Percentiles rank a stretch among this genome's conserved stretches.
Conservation (phyloP, 371 early-diverging fungal species). For the Conidiobolus incongruus region DNA sequence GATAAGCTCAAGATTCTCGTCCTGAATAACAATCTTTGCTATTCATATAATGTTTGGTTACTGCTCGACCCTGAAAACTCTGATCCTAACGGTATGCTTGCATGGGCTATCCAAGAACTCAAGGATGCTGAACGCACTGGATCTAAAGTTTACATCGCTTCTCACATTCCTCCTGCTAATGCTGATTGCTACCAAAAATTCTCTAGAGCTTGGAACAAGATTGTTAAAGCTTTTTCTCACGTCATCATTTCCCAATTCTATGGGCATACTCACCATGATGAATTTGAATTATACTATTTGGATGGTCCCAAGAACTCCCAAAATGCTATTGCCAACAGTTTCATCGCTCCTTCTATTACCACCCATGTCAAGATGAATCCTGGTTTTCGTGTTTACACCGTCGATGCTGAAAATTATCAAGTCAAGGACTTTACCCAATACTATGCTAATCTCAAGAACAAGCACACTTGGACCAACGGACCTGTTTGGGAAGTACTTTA, state of each 20-base stretch:
- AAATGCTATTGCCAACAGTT: conserved; percentile 2
- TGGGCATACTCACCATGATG: conserved; percentile 7
- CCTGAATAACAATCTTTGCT: conserved; percentile 6
- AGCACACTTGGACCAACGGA: neutral
- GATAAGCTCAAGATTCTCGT: conserved; percentile 4
- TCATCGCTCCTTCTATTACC: conserved; percentile 7
- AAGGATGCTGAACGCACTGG: conserved; percentile 4
- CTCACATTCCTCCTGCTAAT: conserved; percentile 1
- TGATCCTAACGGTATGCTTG: conserved; percentile 7
- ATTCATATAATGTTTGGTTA: conserved; percentile 2
- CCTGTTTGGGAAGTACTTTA: conserved; percentile 5
- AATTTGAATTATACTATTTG: conserved; percentile 6
- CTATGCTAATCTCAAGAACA: conserved; percentile 4
- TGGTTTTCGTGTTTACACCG: conserved; percentile 6
- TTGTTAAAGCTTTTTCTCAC: conserved; percentile 3
- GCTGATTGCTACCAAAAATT: conserved; percentile 3
- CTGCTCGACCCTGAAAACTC: neutral
- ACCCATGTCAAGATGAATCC: conserved; percentile 6
- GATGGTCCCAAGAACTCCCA: neutral
- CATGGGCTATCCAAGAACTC: conserved; percentile 5
- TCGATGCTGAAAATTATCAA: conserved; percentile 2
- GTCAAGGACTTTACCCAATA: conserved; percentile 6
- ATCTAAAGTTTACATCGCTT: conserved; percentile 5
- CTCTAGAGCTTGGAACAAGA: neutral
- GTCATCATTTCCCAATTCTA: conserved; percentile 7